These are phyloP conservation scores for Apiotrichum montevideense DNA, from an alignment of 1,284 basidiomycete species.

Conservation along the genomic window DNA sequence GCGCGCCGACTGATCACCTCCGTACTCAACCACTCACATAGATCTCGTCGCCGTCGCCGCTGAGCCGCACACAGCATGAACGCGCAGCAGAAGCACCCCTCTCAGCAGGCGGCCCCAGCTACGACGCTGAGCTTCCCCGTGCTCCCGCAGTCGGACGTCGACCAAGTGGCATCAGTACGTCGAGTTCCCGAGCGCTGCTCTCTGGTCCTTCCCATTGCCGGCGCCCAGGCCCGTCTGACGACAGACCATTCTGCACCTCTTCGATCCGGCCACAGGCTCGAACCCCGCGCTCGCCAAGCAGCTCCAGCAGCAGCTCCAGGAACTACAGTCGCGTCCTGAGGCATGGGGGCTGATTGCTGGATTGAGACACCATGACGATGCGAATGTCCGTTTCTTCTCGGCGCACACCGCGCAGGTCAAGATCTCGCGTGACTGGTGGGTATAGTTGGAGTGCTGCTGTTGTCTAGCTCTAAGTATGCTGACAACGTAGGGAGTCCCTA, in stretches of 20 bases:
- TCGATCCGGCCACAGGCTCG: conserved; percentile 30
- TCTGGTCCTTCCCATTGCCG: background rate
- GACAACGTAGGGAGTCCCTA: conserved; percentile 37
- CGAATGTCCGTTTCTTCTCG: conserved; percentile 83
- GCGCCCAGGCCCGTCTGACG: background rate
- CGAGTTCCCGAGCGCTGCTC: background rate
- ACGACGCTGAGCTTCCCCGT: conserved; percentile 26
- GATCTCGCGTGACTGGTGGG: conserved; percentile 80
- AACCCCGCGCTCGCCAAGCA: conserved; percentile 37
- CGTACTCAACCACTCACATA: too few species aligned
- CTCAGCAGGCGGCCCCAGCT: background rate
- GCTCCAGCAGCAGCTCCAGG: conserved; percentile 42
- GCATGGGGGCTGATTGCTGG: conserved; percentile 47
- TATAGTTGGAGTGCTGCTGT: conserved; percentile 1
- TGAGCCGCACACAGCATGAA: too few species aligned
- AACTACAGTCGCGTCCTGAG: conserved; percentile 38
- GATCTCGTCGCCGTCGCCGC: too few species aligned
- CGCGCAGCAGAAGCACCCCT: too few species aligned
- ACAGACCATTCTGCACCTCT: conserved; percentile 41
- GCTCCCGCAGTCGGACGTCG: conserved; percentile 28
- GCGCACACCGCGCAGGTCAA: conserved; percentile 86
- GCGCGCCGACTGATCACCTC: too few species aligned
- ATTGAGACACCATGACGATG: conserved; percentile 50
- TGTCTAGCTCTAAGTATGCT: too few species aligned
- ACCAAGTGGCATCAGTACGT: conserved; percentile 34